These are phyloP conservation scores for Penicillium sp. DNA, from an alignment of 2,329 filamentous ascomycete genomes.

Conservation along the genomic window DNA sequence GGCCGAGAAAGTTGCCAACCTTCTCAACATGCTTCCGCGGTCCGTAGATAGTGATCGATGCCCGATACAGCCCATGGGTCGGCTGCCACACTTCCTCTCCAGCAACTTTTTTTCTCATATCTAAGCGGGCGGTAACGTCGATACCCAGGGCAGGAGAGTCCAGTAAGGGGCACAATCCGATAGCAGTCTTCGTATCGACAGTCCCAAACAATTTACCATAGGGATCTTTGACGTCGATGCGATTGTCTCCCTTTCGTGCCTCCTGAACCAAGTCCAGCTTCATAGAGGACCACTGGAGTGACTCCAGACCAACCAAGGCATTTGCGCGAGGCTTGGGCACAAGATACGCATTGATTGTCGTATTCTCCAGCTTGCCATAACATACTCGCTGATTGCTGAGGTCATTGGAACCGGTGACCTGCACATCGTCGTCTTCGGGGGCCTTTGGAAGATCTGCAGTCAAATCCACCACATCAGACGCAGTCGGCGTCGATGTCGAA, in stretches of 20 bases:
- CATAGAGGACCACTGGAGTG: constrained; percentile 69
- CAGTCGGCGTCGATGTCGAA: constrained; percentile 52
- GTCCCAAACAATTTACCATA: constrained; percentile 72
- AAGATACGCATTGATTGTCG: constrained; percentile 66
- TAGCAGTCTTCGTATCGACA: constrained; percentile 70
- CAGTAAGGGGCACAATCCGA: constrained; percentile 71
- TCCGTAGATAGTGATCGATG: constrained; percentile 80
- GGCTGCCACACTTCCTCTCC: constrained; percentile 67
- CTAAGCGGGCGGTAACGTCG: constrained; percentile 73
- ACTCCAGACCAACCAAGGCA: constrained; percentile 58
- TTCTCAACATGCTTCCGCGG: constrained; percentile 65
- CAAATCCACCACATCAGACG: constrained; percentile 52
- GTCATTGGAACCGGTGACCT: constrained; percentile 58
- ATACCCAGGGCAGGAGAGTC: constrained; percentile 67
- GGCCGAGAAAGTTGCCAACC: constrained; percentile 70
- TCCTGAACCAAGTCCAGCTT: constrained; percentile 70
- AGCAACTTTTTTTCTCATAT: constrained; percentile 63
- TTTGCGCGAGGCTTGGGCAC: constrained; percentile 71
- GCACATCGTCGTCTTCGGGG: constrained; percentile 43
- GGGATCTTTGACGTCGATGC: constrained; percentile 75
- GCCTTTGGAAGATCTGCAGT: constrained; percentile 36
- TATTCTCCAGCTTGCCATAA: constrained; percentile 74
- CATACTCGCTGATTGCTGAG: constrained; percentile 73
- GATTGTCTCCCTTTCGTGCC: constrained; percentile 56
- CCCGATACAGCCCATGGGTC: constrained; percentile 63